Conservation (phyloP, 768 basidiomycete species). For the Epithele typhae region DNA sequence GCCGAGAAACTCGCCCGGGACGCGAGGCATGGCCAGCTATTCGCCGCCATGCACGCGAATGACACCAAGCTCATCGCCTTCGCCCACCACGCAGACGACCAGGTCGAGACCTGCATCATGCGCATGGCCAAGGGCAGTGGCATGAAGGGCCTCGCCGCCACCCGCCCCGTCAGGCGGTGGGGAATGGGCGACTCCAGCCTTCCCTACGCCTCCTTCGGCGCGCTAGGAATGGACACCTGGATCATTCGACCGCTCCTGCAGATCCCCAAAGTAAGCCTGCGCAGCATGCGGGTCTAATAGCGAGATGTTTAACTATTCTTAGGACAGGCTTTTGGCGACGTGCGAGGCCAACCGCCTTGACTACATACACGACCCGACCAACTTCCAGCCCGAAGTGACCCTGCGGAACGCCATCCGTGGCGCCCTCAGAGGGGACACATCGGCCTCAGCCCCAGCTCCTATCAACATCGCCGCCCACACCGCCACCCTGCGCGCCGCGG, state of each 20-base stretch:
- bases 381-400: constrained; percentile 70
- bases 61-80: constrained; percentile 47
- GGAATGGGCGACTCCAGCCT: constrained; percentile 60
- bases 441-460: constrained; percentile 9
- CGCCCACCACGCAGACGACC: constrained; percentile 81
- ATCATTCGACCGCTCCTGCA: constrained; percentile 67
- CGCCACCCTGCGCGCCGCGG: constrained; percentile 1
- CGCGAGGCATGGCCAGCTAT: constrained; percentile 44
- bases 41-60: constrained; percentile 38
- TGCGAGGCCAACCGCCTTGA: constrained; percentile 57
- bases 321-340: constrained; percentile 81
- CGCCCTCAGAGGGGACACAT: constrained; percentile 33
- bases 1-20: constrained; percentile 55
- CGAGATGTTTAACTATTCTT: constrained; percentile 1
- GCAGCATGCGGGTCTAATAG: neutral
- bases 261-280: constrained; percentile 56
- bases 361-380: constrained; percentile 67
- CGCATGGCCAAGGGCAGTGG: constrained; percentile 58
- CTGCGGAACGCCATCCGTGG: constrained; percentile 72
- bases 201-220: constrained; percentile 40
- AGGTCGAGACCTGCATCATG: constrained; percentile 78
- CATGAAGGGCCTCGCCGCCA: constrained; percentile 56
- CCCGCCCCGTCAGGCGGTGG: constrained; percentile 64
- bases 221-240: constrained; percentile 62
- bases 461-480: constrained; percentile 2